Conservation (phyloP, 495 filamentous ascomycete species). For the Xylaria curta region DNA sequence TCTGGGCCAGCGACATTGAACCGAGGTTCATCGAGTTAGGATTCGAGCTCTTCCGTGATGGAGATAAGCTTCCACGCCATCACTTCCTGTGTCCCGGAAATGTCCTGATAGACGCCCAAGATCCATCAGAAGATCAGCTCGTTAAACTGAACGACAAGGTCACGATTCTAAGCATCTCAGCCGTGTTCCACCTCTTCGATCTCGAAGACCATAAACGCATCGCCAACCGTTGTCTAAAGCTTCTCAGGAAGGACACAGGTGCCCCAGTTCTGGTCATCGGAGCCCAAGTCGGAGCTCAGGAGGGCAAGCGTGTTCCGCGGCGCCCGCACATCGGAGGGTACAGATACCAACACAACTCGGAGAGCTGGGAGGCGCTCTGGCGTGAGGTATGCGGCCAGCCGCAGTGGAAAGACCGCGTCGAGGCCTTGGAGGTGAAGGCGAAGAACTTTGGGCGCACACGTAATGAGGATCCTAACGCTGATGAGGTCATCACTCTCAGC, state of each 20-base stretch:
- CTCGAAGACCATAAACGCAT: slow-evolving; percentile 31
- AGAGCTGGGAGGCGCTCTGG: slow-evolving; percentile 36
- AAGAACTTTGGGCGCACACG: slow-evolving; percentile 25
- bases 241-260: slow-evolving; percentile 37
- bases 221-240: slow-evolving; percentile 35
- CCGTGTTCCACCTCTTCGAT: slow-evolving; percentile 38
- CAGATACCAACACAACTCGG: slow-evolving; percentile 26
- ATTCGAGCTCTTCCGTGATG: slow-evolving; percentile 47
- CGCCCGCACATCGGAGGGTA: not conserved
- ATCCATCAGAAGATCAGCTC: slow-evolving; percentile 30
- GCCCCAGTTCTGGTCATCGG: slow-evolving; percentile 35
- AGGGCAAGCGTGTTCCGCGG: slow-evolving; percentile 8
- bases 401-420: slow-evolving; percentile 29
- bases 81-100: slow-evolving; percentile 50
- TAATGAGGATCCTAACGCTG: slow-evolving; percentile 14
- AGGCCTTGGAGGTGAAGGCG: slow-evolving; percentile 31
- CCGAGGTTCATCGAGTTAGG: slow-evolving; percentile 57
- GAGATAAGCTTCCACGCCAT: slow-evolving; percentile 43
- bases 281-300: slow-evolving; percentile 33
- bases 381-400: slow-evolving; percentile 25
- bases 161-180: slow-evolving; percentile 34
- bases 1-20: slow-evolving; percentile 59
- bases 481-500: slow-evolving; percentile 17
- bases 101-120: slow-evolving; percentile 20
- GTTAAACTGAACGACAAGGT: slow-evolving; percentile 28